phyloP scores from a whole-genome alignment of 2,329 filamentous ascomycete species.

The Fusarium sp. region DNA sequence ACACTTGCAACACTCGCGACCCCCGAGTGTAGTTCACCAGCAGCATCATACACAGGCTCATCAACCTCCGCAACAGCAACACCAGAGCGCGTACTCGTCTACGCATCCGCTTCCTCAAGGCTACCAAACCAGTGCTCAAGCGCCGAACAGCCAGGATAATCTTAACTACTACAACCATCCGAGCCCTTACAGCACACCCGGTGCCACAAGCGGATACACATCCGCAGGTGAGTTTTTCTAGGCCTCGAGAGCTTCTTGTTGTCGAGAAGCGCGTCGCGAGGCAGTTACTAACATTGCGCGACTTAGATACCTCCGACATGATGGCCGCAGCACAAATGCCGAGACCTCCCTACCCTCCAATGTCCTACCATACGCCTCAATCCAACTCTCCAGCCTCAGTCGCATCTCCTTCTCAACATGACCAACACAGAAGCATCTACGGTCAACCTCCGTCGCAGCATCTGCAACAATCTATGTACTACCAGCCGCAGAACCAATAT shows the following conservation, averaged over 20 bases:
- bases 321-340: constrained; percentile 77
- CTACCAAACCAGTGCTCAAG: constrained; percentile 75
- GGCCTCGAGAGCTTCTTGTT: background rate
- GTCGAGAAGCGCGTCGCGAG: constrained; percentile 10
- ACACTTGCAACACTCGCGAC: constrained; percentile 77
- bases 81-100: constrained; percentile 73
- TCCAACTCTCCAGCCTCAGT: constrained; percentile 95
- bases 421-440: constrained; percentile 90
- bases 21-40: constrained; percentile 78
- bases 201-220: constrained; percentile 84
- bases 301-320: constrained; percentile 70
- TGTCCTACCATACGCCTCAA: constrained; percentile 91
- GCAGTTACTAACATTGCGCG: constrained; percentile 30
- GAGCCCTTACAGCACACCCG: constrained; percentile 85
- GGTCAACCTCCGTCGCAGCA: constrained; percentile 82
- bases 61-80: constrained; percentile 70
- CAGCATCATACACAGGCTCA: constrained; percentile 76
- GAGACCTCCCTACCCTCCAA: constrained; percentile 85
- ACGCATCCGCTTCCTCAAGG: constrained; percentile 72
- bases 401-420: constrained; percentile 87
- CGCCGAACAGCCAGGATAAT: constrained; percentile 71
- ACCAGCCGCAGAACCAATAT: constrained; percentile 69
- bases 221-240: constrained; percentile 77
- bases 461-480: constrained; percentile 85
- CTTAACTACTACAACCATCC: constrained; percentile 82